Percentiles rank a stretch among this genome's conserved stretches.
These are phyloP conservation scores for Entelexis paramagnoliae DNA, from an alignment of 1,139 yeast species.

Conservation along the genomic window DNA sequence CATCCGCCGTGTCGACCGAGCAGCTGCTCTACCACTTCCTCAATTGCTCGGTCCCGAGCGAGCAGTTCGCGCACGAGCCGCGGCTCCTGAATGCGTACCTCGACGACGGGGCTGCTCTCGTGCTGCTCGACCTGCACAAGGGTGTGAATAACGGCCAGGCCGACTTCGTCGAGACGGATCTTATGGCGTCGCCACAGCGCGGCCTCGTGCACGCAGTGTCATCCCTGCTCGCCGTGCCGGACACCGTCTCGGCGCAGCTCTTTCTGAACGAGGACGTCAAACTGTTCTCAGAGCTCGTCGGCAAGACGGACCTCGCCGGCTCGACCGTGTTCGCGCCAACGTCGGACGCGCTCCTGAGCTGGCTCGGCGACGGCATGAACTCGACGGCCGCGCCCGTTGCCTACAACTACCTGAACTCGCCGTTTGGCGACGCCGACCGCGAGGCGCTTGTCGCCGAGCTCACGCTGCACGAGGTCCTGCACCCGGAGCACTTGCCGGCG, in stretches of 20 bases:
- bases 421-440: constrained; percentile 35
- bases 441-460: constrained; percentile 32
- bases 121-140: constrained; percentile 10
- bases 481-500: constrained; percentile 12
- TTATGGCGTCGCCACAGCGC: constrained; percentile 55
- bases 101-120: constrained; percentile 19
- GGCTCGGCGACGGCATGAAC: constrained; percentile 28
- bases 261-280: constrained; percentile 20
- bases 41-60: constrained; percentile 26
- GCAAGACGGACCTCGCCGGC: constrained; percentile 7
- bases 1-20: constrained; percentile 27
- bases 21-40: constrained; percentile 32
- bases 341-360: constrained; percentile 41
- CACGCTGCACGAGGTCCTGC: constrained; percentile 24
- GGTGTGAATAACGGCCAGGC: constrained; percentile 21
- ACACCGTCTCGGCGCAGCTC: constrained; percentile 38
- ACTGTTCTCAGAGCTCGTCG: constrained; percentile 15
- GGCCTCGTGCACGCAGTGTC: constrained; percentile 70
- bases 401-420: constrained; percentile 37
- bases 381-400: constrained; percentile 38
- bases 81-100: constrained; percentile 22
- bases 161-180: constrained; percentile 49
- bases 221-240: constrained; percentile 39
- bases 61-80: constrained; percentile 18
- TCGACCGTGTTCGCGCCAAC: constrained; percentile 27